Evolutionary conservation across 345 rosid species (phyloP).

Genomic region (Citrus sinensis): DVS_A1.0 CM039162.1:20441001-20441500

Average conservation of each 20-base stretch:
- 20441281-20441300: conserved; percentile 18
- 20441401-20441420: conserved; percentile 97
- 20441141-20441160: conserved; percentile 72
- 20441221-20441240: conserved; percentile 83
- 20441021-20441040: background rate
- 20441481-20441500: conserved; percentile 60
- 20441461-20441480: conserved; percentile 87
- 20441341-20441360: conserved; percentile 69
- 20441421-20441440: conserved; percentile 98
- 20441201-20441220: conserved; percentile 82
- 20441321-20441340: background rate
- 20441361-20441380: conserved; percentile 91
- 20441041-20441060: background rate
- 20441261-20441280: conserved; percentile 92
- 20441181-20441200: conserved; percentile 87
- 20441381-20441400: conserved; percentile 74
- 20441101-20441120: conserved; percentile 92
- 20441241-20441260: conserved; percentile 69
- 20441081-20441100: conserved; percentile 90
- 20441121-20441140: conserved; percentile 87
- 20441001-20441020: background rate
- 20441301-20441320: background rate
- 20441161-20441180: conserved; percentile 88
- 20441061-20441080: conserved; percentile 43
- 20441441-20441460: conserved; percentile 92